A percentile compares a stretch with the other conserved stretches of the same genome.
These are phyloP conservation scores for Mortierella sp. DNA, from an alignment of 371 early-diverging fungal species.

Conservation along the genomic window DNA sequence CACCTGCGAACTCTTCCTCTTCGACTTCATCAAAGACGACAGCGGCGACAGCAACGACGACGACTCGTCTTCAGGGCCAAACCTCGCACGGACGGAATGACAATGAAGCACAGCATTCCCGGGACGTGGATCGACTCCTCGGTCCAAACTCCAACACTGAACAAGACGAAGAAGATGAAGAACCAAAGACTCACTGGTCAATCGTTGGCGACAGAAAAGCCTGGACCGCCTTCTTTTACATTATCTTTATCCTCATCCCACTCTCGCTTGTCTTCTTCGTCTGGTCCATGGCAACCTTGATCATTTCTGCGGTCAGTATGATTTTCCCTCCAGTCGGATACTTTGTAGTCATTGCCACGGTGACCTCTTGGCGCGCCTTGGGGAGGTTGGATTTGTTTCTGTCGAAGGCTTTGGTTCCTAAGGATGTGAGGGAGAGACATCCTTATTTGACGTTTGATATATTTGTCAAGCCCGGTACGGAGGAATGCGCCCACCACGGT, in stretches of 20 bases:
- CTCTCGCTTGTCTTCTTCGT: constrained; percentile 45
- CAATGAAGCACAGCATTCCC: constrained; percentile 33
- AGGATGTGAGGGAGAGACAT: constrained; percentile 20
- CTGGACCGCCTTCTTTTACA: constrained; percentile 34
- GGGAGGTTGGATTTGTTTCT: constrained; percentile 39
- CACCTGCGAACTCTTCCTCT: not conserved
- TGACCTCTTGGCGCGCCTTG: constrained; percentile 53
- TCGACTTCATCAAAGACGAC: not conserved
- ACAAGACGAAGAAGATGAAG: constrained; percentile 8
- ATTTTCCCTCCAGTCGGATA: constrained; percentile 51
- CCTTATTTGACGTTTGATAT: constrained; percentile 13
- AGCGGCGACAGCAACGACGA: not conserved
- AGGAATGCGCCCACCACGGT: not conserved
- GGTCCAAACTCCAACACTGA: constrained; percentile 9
- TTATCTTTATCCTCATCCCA: constrained; percentile 30
- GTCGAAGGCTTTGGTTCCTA: constrained; percentile 22
- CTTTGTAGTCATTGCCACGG: constrained; percentile 19
- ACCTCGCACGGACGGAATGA: constrained; percentile 35
- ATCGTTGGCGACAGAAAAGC: constrained; percentile 35
- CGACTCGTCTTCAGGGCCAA: constrained; percentile 24
- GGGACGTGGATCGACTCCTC: constrained; percentile 40
- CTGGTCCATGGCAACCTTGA: constrained; percentile 35
- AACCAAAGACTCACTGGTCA: constrained; percentile 32
- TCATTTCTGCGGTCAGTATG: constrained; percentile 25
- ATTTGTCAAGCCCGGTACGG: constrained; percentile 16